Conservation (phyloP, 108 stramenopile species). For the Pelagomonas calceolata region DNA sequence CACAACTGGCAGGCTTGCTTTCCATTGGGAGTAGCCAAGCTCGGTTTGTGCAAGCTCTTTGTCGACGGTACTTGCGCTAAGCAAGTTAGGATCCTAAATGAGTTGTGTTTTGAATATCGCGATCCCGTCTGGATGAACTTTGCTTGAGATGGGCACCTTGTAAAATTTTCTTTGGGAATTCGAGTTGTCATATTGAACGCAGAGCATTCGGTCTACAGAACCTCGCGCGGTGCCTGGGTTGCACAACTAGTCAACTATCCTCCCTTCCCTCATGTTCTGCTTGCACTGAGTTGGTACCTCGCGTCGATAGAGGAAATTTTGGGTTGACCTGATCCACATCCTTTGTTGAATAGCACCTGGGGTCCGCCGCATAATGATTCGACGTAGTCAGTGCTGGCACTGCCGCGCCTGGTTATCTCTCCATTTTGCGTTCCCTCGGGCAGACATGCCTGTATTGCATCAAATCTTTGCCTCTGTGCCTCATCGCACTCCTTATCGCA, state of each 20-base stretch:
- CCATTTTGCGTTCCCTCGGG: neutral
- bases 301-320: constrained; percentile 22
- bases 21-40: no score
- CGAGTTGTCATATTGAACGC: constrained; percentile 54
- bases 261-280: neutral
- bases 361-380: no score
- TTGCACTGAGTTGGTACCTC: no score
- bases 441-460: neutral
- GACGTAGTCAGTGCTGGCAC: no score
- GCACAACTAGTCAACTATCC: neutral
- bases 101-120: no score
- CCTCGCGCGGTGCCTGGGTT: constrained; percentile 15
- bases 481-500: neutral
- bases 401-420: neutral
- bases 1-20: no score
- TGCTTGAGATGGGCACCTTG: constrained; percentile 2
- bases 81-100: no score
- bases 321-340: constrained; percentile 27
- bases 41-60: no score
- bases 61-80: no score
- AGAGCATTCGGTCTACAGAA: constrained; percentile 42
- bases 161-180: constrained; percentile 41
- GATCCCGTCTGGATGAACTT: no score
- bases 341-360: neutral
- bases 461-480: neutral